A percentile compares a stretch with the other conserved stretches of the same genome.
Evolutionary conservation across 768 basidiomycete genomes (phyloP).

Genomic region (Psilocybe sp.): DNA sequence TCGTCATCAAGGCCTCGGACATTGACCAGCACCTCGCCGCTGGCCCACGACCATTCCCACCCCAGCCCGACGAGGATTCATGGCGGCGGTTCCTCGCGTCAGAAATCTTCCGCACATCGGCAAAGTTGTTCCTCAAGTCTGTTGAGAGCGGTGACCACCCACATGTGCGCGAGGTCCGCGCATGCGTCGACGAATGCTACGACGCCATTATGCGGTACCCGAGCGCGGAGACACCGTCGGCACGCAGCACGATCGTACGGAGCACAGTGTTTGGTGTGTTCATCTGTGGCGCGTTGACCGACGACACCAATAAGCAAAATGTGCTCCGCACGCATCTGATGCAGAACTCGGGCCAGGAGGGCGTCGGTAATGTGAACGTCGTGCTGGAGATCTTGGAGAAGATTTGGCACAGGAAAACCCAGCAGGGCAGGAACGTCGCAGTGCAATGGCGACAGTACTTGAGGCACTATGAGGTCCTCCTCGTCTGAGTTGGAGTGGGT

Average conservation of each 20-base stretch:
- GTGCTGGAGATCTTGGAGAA: slow-evolving; percentile 50
- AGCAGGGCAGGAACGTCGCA: too few relatives aligned
- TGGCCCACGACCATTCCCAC: slow-evolving; percentile 16
- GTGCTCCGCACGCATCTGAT: slow-evolving; percentile 45
- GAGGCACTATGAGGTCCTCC: too few relatives aligned
- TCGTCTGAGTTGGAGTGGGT: too few relatives aligned
- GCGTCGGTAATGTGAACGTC: slow-evolving; percentile 64
- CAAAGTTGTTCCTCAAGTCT: slow-evolving; percentile 71
- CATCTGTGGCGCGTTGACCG: slow-evolving; percentile 68
- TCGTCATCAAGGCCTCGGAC: slow-evolving; percentile 49
- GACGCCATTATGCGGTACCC: slow-evolving; percentile 3
- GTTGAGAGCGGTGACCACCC: slow-evolving; percentile 77
- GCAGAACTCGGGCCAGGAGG: slow-evolving; percentile 44
- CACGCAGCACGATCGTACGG: slow-evolving; percentile 56
- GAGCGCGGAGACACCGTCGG: slow-evolving; percentile 7
- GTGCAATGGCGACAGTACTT: too few relatives aligned
- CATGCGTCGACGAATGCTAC: slow-evolving; percentile 33
- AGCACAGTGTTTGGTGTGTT: slow-evolving; percentile 80
- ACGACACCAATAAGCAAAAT: slow-evolving; percentile 38
- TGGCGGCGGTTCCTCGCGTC: slow-evolving; percentile 44
- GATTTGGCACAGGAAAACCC: slow-evolving; percentile 44
- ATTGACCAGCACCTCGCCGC: slow-evolving; percentile 44
- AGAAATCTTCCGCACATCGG: slow-evolving; percentile 71
- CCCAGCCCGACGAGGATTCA: slow-evolving; percentile 21
- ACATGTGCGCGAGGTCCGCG: slow-evolving; percentile 59